A percentile compares a stretch with the other conserved stretches of the same genome.
Conservation (phyloP, 345 rosid genomes). For the Eucalyptus urophylla region DNA sequence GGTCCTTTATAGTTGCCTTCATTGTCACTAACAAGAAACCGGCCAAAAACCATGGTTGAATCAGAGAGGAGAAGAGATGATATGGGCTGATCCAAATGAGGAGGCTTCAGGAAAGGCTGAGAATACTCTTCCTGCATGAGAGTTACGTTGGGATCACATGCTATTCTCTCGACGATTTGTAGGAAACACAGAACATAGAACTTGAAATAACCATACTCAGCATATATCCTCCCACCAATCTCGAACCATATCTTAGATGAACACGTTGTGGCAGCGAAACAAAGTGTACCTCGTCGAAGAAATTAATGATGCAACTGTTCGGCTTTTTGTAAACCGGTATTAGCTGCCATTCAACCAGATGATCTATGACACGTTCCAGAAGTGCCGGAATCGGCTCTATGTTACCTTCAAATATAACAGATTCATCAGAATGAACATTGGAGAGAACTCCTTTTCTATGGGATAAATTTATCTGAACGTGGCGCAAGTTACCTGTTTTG, state of each 20-base stretch:
- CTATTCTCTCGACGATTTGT: not conserved
- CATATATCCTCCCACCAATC: not conserved
- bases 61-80: conserved; percentile 80
- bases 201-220: not conserved
- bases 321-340: conserved; percentile 87
- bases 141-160: not conserved
- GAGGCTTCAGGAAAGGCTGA: conserved; percentile 94
- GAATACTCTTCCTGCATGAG: conserved; percentile 75
- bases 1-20: conserved; percentile 88
- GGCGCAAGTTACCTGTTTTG: conserved; percentile 30
- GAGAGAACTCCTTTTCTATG: not conserved
- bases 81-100: conserved; percentile 93
- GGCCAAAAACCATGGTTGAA: conserved; percentile 88
- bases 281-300: conserved; percentile 82
- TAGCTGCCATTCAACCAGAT: conserved; percentile 77
- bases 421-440: not conserved
- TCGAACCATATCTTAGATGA: not conserved
- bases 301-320: conserved; percentile 87
- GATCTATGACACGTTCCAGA: conserved; percentile 64
- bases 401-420: conserved; percentile 19
- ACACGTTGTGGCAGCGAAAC: not conserved
- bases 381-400: conserved; percentile 79
- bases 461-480: not conserved
- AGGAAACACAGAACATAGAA: not conserved
- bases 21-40: conserved; percentile 53